Evolutionary conservation across 345 rosid genomes (phyloP).

Genomic region (Anastatica hierochuntica): DNA sequence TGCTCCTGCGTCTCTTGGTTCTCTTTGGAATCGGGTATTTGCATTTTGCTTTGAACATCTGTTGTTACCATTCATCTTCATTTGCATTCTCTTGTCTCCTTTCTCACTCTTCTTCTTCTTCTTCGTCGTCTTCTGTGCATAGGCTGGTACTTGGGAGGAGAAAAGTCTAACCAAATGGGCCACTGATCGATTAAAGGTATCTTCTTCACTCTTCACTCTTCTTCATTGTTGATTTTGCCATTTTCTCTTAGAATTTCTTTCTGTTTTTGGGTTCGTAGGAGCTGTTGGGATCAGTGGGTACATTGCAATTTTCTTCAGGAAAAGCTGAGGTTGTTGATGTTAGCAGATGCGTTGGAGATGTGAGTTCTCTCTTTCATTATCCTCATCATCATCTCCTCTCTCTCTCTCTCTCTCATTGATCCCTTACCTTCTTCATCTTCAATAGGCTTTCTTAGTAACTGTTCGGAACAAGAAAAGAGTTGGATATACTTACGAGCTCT

Average conservation of each 20-base stretch:
- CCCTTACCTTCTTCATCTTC: not conserved
- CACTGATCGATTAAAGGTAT: slow-evolving; percentile 61
- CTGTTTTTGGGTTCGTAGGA: slow-evolving; percentile 34
- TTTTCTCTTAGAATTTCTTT: not conserved
- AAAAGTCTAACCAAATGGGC: slow-evolving; percentile 88
- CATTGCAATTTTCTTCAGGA: slow-evolving; percentile 61
- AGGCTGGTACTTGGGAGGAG: slow-evolving; percentile 99
- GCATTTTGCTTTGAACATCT: not conserved
- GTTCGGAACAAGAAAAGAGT: slow-evolving; percentile 87
- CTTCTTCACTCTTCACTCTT: slow-evolving; percentile 14
- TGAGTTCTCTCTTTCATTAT: slow-evolving; percentile 24
- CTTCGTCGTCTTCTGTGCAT: not conserved
- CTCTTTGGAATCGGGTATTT: slow-evolving; percentile 71
- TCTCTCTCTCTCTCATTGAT: not conserved
- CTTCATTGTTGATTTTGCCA: not conserved
- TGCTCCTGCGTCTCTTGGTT: slow-evolving; percentile 47
- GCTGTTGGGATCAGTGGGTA: slow-evolving; percentile 49
- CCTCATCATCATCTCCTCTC: not conserved
- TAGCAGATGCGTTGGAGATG: slow-evolving; percentile 70
- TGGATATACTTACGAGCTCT: slow-evolving; percentile 75
- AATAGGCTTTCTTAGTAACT: slow-evolving; percentile 82
- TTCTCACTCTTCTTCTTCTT: not conserved
- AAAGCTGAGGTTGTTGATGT: slow-evolving; percentile 67
- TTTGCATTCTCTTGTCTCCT: not conserved
- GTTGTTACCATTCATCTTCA: not conserved